Evolutionary conservation across 306 rosid genomes (phyloP), one percentile per base, ranked within the genome.

Genomic region (Quercus dentata): DNA sequence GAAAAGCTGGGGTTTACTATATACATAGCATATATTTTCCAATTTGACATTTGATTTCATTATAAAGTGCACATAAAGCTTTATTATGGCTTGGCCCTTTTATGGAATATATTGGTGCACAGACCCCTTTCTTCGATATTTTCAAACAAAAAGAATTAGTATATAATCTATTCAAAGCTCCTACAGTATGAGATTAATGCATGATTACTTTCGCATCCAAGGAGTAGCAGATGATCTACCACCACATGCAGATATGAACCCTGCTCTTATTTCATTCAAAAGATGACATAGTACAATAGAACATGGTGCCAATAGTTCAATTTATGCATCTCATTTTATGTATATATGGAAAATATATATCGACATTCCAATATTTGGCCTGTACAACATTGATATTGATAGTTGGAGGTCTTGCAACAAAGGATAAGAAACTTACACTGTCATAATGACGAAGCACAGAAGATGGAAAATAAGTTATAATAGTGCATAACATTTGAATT

Each of bases 361-460:
- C 1, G 44, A 4, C 44, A 38, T 38, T 38, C 44, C 0, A 38
- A 38, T 38, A n/a, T 56, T 19, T 56, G 5, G 44, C 13, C 30
- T 18, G 12, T 23, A 25, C 59, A 35, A 75, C 28, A 33, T 20
- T 21, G 51, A n/a, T 23, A 52, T 38, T 10, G 14, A 69, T 21
- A 19, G 78, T 71, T 30, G 13, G 2, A 52, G 71, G 15, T 59
- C 19, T 76, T 18, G 70, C 30, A 64, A 81, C 14, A 70, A 77
- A 71, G 41, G 67, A 46, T 19, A n/a, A 82, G 80, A 75, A 68
- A 75, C 97, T 88, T 89, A 96, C 99, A 80, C 77, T 80, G 9
- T 89, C 94, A 76, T 89, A 91, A 81, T 89, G 91, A 76, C 91
- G 92, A 41, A 78, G 88, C 74, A 91, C 69, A 57, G 97, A 79